These are phyloP conservation scores for Calonectria leucothoes DNA, from an alignment of 2,329 filamentous ascomycete genomes.

Conservation along the genomic window DNA sequence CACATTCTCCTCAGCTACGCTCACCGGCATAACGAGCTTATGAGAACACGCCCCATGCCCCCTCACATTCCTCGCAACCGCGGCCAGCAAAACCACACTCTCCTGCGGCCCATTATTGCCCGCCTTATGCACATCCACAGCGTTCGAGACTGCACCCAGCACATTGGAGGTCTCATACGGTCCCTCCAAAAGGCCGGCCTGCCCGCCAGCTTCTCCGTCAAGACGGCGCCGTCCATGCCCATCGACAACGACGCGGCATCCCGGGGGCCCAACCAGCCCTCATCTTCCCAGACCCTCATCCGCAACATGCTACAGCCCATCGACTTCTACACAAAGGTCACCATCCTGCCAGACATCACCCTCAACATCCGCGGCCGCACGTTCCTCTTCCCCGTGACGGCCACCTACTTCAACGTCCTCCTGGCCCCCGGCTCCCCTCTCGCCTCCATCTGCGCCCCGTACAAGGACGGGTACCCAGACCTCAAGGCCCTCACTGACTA, in stretches of 20 bases:
- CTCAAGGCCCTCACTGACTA: conserved; percentile 59
- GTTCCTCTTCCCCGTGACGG: conserved; percentile 54
- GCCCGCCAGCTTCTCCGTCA: conserved; percentile 55
- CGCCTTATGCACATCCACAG: conserved; percentile 58
- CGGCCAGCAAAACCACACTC: conserved; percentile 57
- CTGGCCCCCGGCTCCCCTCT: conserved; percentile 52
- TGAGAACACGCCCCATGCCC: conserved; percentile 69
- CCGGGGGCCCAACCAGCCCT: conserved; percentile 50
- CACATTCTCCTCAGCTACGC: conserved; percentile 83
- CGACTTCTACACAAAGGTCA: conserved; percentile 56
- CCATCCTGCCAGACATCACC: conserved; percentile 56
- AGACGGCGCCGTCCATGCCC: conserved; percentile 48
- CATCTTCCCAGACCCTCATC: conserved; percentile 58
- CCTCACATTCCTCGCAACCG: conserved; percentile 52
- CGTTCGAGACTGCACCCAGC: conserved; percentile 51
- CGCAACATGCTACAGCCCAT: conserved; percentile 55
- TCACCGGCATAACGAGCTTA: conserved; percentile 79
- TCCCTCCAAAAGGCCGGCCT: conserved; percentile 61
- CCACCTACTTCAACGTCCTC: conserved; percentile 59
- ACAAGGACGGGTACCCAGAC: conserved; percentile 57
- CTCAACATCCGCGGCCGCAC: conserved; percentile 59
- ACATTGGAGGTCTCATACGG: conserved; percentile 56
- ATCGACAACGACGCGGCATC: conserved; percentile 39
- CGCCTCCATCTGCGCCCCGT: conserved; percentile 55
- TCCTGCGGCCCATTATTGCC: conserved; percentile 65